A percentile compares a stretch with the other conserved stretches of the same genome.
Conservation (phyloP, 2,329 filamentous ascomycete species). For the Microsporum ferrugineum region DNA sequence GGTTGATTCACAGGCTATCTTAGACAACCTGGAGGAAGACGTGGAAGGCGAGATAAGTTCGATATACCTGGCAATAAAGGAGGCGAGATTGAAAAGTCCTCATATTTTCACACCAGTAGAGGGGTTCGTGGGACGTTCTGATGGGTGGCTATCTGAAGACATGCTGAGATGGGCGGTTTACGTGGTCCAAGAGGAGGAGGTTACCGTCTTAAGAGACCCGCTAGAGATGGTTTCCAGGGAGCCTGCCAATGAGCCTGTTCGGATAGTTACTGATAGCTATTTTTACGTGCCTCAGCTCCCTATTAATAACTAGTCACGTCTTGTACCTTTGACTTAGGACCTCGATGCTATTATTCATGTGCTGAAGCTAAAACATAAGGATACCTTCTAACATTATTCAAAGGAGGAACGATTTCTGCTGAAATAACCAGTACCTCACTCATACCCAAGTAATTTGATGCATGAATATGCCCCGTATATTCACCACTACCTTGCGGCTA, state of each 20-base stretch:
- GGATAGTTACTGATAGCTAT: slow-evolving; percentile 16
- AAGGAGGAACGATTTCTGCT: not conserved
- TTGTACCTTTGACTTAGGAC: too few relatives aligned
- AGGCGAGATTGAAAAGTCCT: slow-evolving; percentile 11
- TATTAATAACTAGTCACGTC: not conserved
- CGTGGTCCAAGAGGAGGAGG: slow-evolving; percentile 30
- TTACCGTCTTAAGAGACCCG: slow-evolving; percentile 27
- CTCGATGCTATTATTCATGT: too few relatives aligned
- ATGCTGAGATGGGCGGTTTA: slow-evolving; percentile 36
- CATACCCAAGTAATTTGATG: not conserved
- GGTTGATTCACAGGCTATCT: not conserved
- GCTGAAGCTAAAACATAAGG: not conserved
- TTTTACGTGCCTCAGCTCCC: slow-evolving; percentile 27
- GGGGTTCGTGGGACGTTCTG: slow-evolving; percentile 15
- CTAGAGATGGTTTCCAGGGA: slow-evolving; percentile 19
- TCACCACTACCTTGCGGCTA: not conserved
- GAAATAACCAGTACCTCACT: not conserved
- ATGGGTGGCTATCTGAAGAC: slow-evolving; percentile 27
- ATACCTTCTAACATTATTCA: not conserved
- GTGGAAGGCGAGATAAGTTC: not conserved
- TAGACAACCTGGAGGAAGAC: not conserved
- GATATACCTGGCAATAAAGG: slow-evolving; percentile 15
- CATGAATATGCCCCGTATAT: not conserved
- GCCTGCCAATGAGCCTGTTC: not conserved
- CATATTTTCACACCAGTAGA: slow-evolving; percentile 13